phyloP scores from a whole-genome alignment of 306 rosid genomes.

The Inga leiocalycina region DNA sequence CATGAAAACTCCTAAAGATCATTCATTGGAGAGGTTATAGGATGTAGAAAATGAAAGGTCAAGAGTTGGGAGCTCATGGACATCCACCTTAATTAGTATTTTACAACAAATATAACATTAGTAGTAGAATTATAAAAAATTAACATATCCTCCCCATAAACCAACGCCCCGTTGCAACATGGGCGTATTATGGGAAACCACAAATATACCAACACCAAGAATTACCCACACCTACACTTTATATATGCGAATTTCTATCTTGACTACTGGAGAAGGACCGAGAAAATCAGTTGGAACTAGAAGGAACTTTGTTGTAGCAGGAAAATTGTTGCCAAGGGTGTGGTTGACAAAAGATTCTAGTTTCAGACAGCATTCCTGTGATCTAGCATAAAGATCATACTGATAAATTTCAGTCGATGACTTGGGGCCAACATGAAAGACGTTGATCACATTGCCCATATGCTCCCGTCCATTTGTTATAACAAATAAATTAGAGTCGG shows the following conservation, averaged over 20 bases:
- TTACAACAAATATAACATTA: not conserved
- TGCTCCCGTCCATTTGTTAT: conserved; percentile 36
- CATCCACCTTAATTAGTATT: no score
- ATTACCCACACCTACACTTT: not conserved
- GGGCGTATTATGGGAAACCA: not conserved
- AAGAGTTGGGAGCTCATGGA: no score
- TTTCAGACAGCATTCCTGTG: conserved; percentile 35
- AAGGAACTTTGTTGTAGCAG: conserved; percentile 42
- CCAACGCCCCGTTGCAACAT: not conserved
- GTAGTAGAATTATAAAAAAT: not conserved
- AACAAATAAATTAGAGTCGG: conserved; percentile 48
- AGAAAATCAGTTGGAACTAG: conserved; percentile 51
- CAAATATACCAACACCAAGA: not conserved
- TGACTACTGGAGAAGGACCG: not conserved
- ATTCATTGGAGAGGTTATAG: no score
- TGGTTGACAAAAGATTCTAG: conserved; percentile 48
- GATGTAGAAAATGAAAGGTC: no score
- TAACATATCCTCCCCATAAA: not conserved
- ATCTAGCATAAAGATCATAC: conserved; percentile 53
- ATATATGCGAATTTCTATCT: conserved; percentile 45
- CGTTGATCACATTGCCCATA: conserved; percentile 49
- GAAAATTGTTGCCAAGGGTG: conserved; percentile 29
- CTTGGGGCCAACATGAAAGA: conserved; percentile 59
- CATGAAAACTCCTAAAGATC: no score
- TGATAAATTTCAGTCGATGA: conserved; percentile 26